Conservation (phyloP, 106 monocot species). For the Phalaenopsis equestris region DNA sequence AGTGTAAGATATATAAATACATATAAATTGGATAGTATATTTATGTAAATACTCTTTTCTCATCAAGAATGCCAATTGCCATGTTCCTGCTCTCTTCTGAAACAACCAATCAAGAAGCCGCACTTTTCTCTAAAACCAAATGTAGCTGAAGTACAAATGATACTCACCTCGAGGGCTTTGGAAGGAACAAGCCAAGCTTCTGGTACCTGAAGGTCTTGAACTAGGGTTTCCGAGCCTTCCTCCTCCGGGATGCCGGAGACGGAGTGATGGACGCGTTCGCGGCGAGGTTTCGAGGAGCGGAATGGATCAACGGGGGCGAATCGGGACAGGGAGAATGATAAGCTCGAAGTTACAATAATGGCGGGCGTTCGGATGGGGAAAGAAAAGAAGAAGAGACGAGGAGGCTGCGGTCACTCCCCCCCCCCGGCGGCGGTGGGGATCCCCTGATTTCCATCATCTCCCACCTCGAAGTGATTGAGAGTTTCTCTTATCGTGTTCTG, state of each 20-base stretch:
- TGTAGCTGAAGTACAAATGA: too few relatives aligned
- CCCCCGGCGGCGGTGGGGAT: too few relatives aligned
- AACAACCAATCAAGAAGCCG: too few relatives aligned
- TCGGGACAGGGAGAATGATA: neutral
- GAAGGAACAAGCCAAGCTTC: conserved; percentile 2
- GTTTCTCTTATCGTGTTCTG: too few relatives aligned
- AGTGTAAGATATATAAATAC: too few relatives aligned
- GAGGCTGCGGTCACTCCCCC: neutral
- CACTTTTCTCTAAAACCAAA: too few relatives aligned
- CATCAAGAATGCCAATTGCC: too few relatives aligned
- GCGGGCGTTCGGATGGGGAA: neutral
- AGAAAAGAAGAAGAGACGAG: neutral
- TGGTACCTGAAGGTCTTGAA: conserved; percentile 3
- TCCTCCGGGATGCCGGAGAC: neutral
- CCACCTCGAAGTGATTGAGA: too few relatives aligned
- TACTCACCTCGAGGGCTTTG: neutral
- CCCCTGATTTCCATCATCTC: too few relatives aligned
- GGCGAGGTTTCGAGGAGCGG: neutral
- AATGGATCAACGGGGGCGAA: neutral
- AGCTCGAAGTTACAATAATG: neutral
- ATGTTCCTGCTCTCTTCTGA: too few relatives aligned
- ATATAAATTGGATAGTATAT: too few relatives aligned
- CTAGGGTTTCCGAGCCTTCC: neutral
- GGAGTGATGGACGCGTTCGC: neutral
- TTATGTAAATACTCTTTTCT: too few relatives aligned